A percentile compares a stretch with the other conserved stretches of the same genome.
Evolutionary conservation across 345 rosid genomes (phyloP).

Genomic region (Salix dunnii): DNA sequence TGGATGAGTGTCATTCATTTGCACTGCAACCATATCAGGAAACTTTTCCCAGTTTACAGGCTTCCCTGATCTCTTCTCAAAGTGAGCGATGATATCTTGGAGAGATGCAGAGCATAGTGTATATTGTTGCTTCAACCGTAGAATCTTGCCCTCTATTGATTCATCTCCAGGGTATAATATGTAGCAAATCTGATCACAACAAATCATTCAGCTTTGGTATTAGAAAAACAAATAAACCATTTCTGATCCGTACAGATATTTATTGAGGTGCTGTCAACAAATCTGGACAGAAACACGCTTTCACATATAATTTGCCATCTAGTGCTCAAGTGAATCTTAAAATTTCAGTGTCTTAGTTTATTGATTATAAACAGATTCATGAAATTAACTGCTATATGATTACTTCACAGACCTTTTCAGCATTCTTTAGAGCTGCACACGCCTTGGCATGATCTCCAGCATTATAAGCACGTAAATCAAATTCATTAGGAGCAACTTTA

Average conservation of each 20-base stretch:
- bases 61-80: conserved; percentile 38
- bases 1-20: conserved; percentile 59
- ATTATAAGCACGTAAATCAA: conserved; percentile 40
- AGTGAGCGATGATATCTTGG: conserved; percentile 46
- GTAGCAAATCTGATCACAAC: conserved; percentile 43
- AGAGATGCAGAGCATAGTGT: conserved; percentile 53
- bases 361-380: not conserved
- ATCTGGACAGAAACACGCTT: not conserved
- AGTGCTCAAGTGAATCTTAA: not conserved
- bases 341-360: not conserved
- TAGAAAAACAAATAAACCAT: not conserved
- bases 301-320: not conserved
- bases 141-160: conserved; percentile 45
- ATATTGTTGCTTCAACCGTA: conserved; percentile 52
- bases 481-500: conserved; percentile 36
- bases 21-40: conserved; percentile 49
- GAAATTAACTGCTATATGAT: not conserved
- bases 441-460: conserved; percentile 51
- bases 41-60: conserved; percentile 38
- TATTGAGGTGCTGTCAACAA: not conserved
- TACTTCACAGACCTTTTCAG: conserved; percentile 36
- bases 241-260: not conserved
- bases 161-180: conserved; percentile 52
- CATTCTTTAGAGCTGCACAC: conserved; percentile 38
- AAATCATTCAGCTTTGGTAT: not conserved